Evolutionary conservation across 2,329 filamentous ascomycete genomes (phyloP), one percentile per base, ranked within the genome.

Genomic region (Ceratocystis diversiconidia): DNA sequence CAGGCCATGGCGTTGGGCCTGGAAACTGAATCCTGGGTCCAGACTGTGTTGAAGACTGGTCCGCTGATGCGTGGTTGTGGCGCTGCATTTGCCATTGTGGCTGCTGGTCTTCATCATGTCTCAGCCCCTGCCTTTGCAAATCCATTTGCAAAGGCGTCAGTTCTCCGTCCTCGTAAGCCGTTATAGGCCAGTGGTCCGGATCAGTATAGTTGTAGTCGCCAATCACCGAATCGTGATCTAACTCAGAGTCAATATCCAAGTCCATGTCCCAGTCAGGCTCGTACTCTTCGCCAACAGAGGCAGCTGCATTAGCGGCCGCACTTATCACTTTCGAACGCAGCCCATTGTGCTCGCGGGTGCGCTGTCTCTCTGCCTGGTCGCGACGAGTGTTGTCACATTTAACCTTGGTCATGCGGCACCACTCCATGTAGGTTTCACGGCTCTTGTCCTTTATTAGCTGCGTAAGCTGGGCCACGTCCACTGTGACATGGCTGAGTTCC

Each of bases 181-280:
- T 61, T 7, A 66, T 63, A 0, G 65, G 65, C 65, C 65, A 66
- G 25, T 66, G 61, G 1, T 63, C 50, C 2, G 59, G 36, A 7
- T 50, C 28, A n/a, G 50, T 61, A 25, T 60, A 63, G 32, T 63
- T 41, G 28, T 66, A 66, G 41, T 66, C 46, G 12, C 62, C 50
- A 8, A 64, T 5, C 10, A 8, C 50, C n/a, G 12, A 8, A 8
- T 59, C 62, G 10, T 48, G 25, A 7, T 64, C 62, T 6, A 48
- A 57, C 8, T 25, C 52, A 15, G 17, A 61, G 44, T 44, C 60
- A 32, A 62, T 36, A 32, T 52, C 61, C 64, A 30, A 3, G 19
- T 50, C 50, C 36, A 63, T 36, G 15, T 48, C 25, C 36, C 28
- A 50, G 30, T 44, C 17, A 6, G 48, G 55, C 60, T 32, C 60